Conservation (phyloP, 2,329 filamentous ascomycete species). For the Ramichloridium luteum region DNA sequence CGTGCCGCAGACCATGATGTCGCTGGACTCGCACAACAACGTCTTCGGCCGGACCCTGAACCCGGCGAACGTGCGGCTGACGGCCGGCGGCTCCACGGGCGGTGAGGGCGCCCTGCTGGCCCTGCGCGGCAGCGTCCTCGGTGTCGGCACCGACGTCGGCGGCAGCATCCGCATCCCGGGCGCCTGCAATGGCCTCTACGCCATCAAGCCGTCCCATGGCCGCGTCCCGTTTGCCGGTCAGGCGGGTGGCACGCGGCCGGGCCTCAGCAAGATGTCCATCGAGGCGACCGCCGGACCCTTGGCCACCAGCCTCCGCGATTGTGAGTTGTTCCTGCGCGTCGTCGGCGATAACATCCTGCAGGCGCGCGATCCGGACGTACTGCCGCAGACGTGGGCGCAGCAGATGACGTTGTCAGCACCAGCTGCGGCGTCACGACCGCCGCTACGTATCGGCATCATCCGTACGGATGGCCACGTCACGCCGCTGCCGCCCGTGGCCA, state of each 20-base stretch:
- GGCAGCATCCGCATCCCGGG: constrained; percentile 41
- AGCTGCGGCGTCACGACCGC: not conserved
- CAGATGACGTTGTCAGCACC: constrained; percentile 14
- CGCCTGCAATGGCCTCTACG: constrained; percentile 38
- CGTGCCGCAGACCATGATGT: constrained; percentile 42
- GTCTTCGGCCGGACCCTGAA: constrained; percentile 38
- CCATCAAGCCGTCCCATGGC: constrained; percentile 33
- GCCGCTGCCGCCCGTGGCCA: constrained; percentile 40
- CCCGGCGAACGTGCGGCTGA: constrained; percentile 35
- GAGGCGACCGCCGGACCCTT: constrained; percentile 36
- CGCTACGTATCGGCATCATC: constrained; percentile 36
- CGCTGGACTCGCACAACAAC: constrained; percentile 42
- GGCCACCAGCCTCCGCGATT: constrained; percentile 37
- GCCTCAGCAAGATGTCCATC: constrained; percentile 34
- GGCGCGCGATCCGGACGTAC: constrained; percentile 33
- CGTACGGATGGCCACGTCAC: constrained; percentile 38
- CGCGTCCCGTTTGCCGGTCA: constrained; percentile 43
- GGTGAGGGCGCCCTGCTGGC: constrained; percentile 42
- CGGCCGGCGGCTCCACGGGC: constrained; percentile 41
- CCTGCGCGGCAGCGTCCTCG: constrained; percentile 36
- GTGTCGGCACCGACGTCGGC: constrained; percentile 45
- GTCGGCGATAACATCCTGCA: constrained; percentile 43
- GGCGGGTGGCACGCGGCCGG: constrained; percentile 35
- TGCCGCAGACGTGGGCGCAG: constrained; percentile 28
- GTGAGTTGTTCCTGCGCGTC: constrained; percentile 42